Percentiles rank a stretch among this genome's conserved stretches.
phyloP scores from a whole-genome alignment of 352 stramenopile species.

The Phytophthora idaei region DNA sequence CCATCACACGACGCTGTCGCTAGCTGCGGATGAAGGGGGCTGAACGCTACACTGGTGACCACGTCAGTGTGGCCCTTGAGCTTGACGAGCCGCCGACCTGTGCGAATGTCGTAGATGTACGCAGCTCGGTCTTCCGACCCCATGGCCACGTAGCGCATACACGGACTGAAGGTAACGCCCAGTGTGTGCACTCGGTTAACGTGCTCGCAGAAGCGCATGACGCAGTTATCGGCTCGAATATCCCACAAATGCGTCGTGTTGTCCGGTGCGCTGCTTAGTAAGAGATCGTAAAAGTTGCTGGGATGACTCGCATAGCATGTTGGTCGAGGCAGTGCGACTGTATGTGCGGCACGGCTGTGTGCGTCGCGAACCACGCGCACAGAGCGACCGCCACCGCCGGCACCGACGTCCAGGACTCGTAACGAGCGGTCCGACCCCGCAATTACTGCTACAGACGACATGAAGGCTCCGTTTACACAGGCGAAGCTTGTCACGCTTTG shows the following conservation, averaged over 20 bases:
- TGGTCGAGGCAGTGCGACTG: conserved; percentile 65
- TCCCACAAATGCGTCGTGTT: conserved; percentile 86
- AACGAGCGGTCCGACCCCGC: conserved; percentile 80
- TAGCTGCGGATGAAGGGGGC: conserved; percentile 80
- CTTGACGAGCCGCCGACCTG: conserved; percentile 58
- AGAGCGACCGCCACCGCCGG: conserved; percentile 43
- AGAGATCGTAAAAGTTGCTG: conserved; percentile 84
- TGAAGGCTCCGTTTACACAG: conserved; percentile 81
- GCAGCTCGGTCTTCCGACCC: conserved; percentile 84
- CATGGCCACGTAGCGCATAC: conserved; percentile 90
- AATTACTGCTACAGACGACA: conserved; percentile 78
- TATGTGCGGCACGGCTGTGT: conserved; percentile 66
- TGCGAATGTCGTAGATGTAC: conserved; percentile 90
- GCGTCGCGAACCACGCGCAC: conserved; percentile 67
- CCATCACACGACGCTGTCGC: conserved; percentile 83
- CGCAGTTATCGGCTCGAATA: conserved; percentile 84
- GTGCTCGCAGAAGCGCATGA: conserved; percentile 87
- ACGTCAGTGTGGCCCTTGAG: conserved; percentile 75
- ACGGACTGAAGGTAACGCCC: conserved; percentile 82
- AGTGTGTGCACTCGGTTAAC: conserved; percentile 82
- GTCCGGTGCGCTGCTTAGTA: conserved; percentile 75
- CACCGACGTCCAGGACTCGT: conserved; percentile 73
- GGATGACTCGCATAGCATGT: conserved; percentile 75
- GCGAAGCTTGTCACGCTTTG: conserved; percentile 71
- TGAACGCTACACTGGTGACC: conserved; percentile 82